Evolutionary conservation across 495 filamentous ascomycete species (phyloP).

Genomic region (Lichina pygmaea): DNA sequence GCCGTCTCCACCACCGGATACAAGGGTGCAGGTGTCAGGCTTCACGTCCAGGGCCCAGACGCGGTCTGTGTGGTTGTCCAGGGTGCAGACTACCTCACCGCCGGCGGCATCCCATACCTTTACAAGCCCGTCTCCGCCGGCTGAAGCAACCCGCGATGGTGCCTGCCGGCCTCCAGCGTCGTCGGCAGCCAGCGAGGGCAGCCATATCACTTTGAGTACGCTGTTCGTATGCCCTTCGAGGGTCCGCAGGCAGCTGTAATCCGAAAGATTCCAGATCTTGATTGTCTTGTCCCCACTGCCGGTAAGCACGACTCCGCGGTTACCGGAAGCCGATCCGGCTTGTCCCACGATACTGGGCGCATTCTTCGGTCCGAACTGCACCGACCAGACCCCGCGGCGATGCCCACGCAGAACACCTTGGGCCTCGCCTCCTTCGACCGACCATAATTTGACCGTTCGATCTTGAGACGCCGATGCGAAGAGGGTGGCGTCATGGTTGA

Average conservation of each 20-base stretch:
- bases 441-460: constrained; percentile 90
- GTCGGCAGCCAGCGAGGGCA: constrained; percentile 12
- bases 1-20: constrained; percentile 73
- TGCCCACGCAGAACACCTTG: constrained; percentile 79
- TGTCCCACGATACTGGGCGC: constrained; percentile 45
- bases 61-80: constrained; percentile 89
- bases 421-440: constrained; percentile 59
- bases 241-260: constrained; percentile 79
- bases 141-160: constrained; percentile 42
- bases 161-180: not conserved
- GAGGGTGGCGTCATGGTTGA: constrained; percentile 35
- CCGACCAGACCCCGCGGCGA: constrained; percentile 82
- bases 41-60: constrained; percentile 70
- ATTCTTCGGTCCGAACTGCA: constrained; percentile 56
- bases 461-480: constrained; percentile 95
- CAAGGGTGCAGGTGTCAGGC: constrained; percentile 32
- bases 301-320: constrained; percentile 53
- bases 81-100: constrained; percentile 62
- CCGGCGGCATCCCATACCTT: constrained; percentile 71
- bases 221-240: constrained; percentile 93
- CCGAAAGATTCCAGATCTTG: constrained; percentile 78
- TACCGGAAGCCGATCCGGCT: constrained; percentile 24
- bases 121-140: constrained; percentile 85
- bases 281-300: constrained; percentile 79
- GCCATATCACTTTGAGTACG: constrained; percentile 80